Evolutionary conservation across 2,329 filamentous ascomycete species (phyloP).

Genomic region (Neonectria ditissima): DNA sequence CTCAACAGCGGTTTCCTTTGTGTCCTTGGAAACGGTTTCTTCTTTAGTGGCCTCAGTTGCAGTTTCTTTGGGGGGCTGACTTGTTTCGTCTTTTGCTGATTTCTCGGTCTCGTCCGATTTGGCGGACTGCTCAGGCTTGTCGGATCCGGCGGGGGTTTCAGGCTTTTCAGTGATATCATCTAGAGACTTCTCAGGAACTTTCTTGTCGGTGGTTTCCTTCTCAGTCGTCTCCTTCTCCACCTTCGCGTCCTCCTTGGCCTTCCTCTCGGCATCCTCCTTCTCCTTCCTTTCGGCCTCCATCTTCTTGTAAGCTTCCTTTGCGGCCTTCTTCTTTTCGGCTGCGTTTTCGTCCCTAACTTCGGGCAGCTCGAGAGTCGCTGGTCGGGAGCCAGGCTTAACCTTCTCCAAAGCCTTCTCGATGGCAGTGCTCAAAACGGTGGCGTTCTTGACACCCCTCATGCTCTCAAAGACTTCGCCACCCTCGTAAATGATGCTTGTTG

Average conservation of each 20-base stretch:
- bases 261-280: conserved; percentile 30
- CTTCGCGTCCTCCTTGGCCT: conserved; percentile 33
- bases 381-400: conserved; percentile 83
- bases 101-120: conserved; percentile 43
- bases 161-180: conserved; percentile 44
- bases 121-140: conserved; percentile 38
- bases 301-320: conserved; percentile 51
- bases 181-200: conserved; percentile 24
- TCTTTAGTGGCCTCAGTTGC: conserved; percentile 45
- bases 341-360: conserved; percentile 16
- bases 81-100: conserved; percentile 33
- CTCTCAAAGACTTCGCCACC: conserved; percentile 76
- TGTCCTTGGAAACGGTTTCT: neutral
- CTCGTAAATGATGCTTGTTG: conserved; percentile 83
- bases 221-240: conserved; percentile 28
- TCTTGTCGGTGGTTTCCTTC: conserved; percentile 30
- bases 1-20: conserved; percentile 23
- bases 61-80: conserved; percentile 29
- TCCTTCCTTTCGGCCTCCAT: conserved; percentile 30
- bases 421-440: conserved; percentile 74
- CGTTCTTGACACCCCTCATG: conserved; percentile 74
- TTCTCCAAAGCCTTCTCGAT: conserved; percentile 83
- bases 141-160: conserved; percentile 47
- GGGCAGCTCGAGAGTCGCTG: conserved; percentile 62
- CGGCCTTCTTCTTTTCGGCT: conserved; percentile 34